phyloP scores from a whole-genome alignment of 805 yeast genomes.

The Saccharomycopsis malanga region DNA sequence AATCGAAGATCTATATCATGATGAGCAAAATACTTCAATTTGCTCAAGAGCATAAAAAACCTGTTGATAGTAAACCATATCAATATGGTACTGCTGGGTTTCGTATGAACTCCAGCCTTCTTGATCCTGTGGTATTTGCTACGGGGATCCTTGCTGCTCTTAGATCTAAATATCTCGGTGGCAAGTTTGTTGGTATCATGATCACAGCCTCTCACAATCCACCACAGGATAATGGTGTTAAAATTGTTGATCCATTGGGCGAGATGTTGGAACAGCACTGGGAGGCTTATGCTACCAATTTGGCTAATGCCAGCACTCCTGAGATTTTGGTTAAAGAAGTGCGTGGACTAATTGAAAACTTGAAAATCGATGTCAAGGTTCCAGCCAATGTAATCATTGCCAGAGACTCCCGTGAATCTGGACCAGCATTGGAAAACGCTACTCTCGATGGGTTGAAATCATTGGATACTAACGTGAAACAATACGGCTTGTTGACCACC shows the following conservation, averaged over 20 bases:
- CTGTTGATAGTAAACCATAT: constrained; percentile 35
- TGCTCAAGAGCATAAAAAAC: constrained; percentile 30
- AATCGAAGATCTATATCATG: too few relatives aligned
- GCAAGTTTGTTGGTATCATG: constrained; percentile 87
- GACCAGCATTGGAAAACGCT: constrained; percentile 55
- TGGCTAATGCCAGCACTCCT: constrained; percentile 61
- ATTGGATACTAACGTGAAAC: constrained; percentile 38
- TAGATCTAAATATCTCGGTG: constrained; percentile 64
- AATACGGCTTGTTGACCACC: constrained; percentile 75
- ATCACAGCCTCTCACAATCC: constrained; percentile 95
- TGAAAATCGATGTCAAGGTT: constrained; percentile 39
- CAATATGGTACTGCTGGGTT: constrained; percentile 98
- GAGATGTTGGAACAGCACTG: constrained; percentile 79
- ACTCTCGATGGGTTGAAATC: constrained; percentile 55
- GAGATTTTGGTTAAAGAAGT: constrained; percentile 39
- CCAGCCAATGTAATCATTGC: constrained; percentile 58
- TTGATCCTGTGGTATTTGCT: constrained; percentile 78
- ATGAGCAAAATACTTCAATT: background rate
- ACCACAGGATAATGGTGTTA: constrained; percentile 85
- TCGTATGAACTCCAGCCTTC: constrained; percentile 58
- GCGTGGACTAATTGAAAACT: constrained; percentile 31
- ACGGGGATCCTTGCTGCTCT: constrained; percentile 78
- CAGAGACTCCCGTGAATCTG: constrained; percentile 83
- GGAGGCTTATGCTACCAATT: constrained; percentile 73
- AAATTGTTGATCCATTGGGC: constrained; percentile 89